Base-by-base conservation (phyloP, 1,284 basidiomycete genomes). In the Irpex sp. region DNA sequence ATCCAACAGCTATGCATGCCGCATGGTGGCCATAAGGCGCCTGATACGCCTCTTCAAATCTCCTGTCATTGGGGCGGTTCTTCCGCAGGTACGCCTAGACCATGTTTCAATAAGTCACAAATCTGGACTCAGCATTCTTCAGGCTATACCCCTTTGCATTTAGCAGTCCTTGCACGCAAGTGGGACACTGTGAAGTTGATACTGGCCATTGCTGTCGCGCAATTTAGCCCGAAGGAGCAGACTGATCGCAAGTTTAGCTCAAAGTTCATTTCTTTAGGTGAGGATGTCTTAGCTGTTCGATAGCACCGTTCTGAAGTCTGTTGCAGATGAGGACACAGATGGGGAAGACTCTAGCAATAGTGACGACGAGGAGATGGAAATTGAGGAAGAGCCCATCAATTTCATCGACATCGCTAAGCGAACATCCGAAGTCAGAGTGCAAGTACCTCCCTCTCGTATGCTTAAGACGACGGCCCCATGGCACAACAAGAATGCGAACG, bases 131-230 rank as follows among this genome's bases (percentile, higher is more conserved):
- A n/a, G 7, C 6, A 15, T 5, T 47, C 50, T 36, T 58, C 57
- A 81, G 80, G 79, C 21, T 73, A 74, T 55, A 82, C 80, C 0
- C 82, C 84, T 0, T 72, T 85, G 6, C 78, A 72, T 58, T 78
- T 82, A 15, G 84, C 84, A 1, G 64, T 85, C 19, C 68, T 71
- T 21, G 77, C 76, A 8, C 77, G 81, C 8, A 78, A 77, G 21
- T 87, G 85, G 84, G 75, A 78, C 3, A 84, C 84, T 1, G 84
- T 82, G 1, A 78, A 78, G 17, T 72, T 86, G 6, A 76, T 87
- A 8, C 69, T 86, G 39, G 80, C 81, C 0, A 84, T 86, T 63
- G 78, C 82, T 6, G 71, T 72, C 5, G 80, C 84, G 4, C 85
- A 87, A 68, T 83, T 84, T 65, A 72, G 78, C 19, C 75, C 78